Evolutionary conservation across 2,329 filamentous ascomycete species (phyloP), one percentile per base, ranked within the genome.

Genomic region (Colletotrichum sp.): DNA sequence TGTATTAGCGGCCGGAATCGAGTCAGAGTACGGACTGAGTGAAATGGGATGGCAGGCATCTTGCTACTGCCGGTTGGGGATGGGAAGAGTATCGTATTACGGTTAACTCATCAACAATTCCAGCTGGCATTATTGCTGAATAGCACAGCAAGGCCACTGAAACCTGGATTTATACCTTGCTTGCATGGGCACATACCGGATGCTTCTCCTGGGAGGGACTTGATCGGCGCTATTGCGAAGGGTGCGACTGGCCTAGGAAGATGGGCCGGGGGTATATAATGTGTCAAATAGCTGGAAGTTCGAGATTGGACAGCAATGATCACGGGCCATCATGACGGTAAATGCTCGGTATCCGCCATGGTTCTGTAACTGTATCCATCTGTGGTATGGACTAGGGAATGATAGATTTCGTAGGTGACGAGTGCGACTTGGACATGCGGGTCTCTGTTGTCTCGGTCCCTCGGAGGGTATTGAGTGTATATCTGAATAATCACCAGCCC

Each of bases 401-500:
- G 9, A 2, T 44, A 2, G 3, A 2, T n/a, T 44, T 44, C 6
- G 18, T n/a, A 4, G 8, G 5, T n/a, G 5, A 3, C 18, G 5
- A 44, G n/a, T 22, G 1, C 44, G 10, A 48, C n/a, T 22, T 13
- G n/a, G 9, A 48, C 9, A 12, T 0, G 24, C 44, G 10, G 44
- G 3, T 1, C 0, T 3, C 3, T 52, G 44, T 22, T 8, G 44
- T 52, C 44, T 52, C 18, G 44, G n/a, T 13, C 1, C 1, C 9
- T 22, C 10, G 3, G 44, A 6, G 44, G 2, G 10, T 52, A 22
- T 52, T 13, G 44, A 6, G 44, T 8, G n/a, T 5, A 8, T n/a
- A 12, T n/a, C 18, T 5, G 39, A 9, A 48, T 5, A 12, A 12
- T 6, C 3, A 12, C 5, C 39, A n/a, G 18, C 9, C 24, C 24